Evolutionary conservation across 2,329 filamentous ascomycete genomes (phyloP).

Genomic region (Colletotrichum nymphaeae): DNA sequence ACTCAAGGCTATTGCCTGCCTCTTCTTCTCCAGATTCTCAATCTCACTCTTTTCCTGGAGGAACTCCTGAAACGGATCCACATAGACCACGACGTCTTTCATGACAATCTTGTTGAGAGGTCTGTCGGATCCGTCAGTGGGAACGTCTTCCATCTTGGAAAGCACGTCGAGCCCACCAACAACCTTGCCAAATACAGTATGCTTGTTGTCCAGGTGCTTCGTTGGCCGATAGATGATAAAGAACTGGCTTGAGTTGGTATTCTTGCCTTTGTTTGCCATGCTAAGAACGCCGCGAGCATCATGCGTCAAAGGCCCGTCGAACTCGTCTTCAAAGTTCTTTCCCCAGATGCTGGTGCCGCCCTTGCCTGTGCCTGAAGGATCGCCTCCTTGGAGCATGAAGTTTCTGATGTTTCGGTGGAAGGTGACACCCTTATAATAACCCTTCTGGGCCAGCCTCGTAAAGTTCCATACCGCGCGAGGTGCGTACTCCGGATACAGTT

Average conservation of each 20-base stretch:
- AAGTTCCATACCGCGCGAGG: slow-evolving; percentile 99
- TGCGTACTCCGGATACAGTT: slow-evolving; percentile 90
- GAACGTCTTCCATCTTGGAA: slow-evolving; percentile 79
- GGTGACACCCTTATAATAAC: slow-evolving; percentile 85
- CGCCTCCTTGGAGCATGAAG: slow-evolving; percentile 98
- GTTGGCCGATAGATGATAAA: slow-evolving; percentile 91
- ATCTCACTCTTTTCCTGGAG: slow-evolving; percentile 77
- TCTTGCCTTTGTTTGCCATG: slow-evolving; percentile 99
- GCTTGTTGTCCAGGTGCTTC: slow-evolving; percentile 91
- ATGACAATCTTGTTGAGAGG: slow-evolving; percentile 85
- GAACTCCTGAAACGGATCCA: slow-evolving; percentile 97
- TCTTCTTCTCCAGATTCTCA: slow-evolving; percentile 67
- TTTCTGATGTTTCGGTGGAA: slow-evolving; percentile 96
- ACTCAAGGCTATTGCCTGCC: slow-evolving; percentile 69
- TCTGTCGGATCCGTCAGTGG: slow-evolving; percentile 79
- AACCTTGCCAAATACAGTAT: slow-evolving; percentile 94
- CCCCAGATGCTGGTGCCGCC: slow-evolving; percentile 95
- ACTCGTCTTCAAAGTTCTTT: slow-evolving; percentile 93
- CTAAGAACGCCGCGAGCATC: slow-evolving; percentile 82
- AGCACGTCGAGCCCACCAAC: slow-evolving; percentile 81
- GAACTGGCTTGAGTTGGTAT: slow-evolving; percentile 95
- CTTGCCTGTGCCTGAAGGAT: slow-evolving; percentile 90
- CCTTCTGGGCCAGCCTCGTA: slow-evolving; percentile 84
- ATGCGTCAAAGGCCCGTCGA: slow-evolving; percentile 90
- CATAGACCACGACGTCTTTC: slow-evolving; percentile 84